phyloP scores from a whole-genome alignment of 345 rosid species.

The Syzygium grande region DNA sequence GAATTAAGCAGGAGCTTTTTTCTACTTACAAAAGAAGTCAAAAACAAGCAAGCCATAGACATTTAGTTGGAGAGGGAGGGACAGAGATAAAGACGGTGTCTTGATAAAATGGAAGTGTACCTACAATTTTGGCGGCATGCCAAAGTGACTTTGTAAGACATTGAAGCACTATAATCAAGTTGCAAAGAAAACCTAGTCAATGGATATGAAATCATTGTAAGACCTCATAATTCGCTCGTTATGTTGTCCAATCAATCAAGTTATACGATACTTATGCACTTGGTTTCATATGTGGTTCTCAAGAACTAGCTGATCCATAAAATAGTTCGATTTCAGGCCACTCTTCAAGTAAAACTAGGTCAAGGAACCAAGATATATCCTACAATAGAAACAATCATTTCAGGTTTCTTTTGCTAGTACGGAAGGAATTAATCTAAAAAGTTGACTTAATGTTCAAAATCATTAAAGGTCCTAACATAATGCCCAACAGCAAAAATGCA shows the following conservation, averaged over 20 bases:
- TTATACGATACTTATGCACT: background rate
- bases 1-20: background rate
- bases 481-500: background rate
- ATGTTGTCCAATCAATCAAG: background rate
- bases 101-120: background rate
- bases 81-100: rapidly evolving
- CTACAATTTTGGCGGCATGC: background rate
- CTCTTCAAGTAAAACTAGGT: rapidly evolving
- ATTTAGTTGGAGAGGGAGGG: background rate
- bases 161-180: background rate
- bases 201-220: background rate
- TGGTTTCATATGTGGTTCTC: background rate
- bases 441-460: background rate
- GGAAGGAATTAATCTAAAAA: background rate
- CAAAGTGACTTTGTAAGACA: background rate
- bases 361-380: background rate
- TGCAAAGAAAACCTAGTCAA: background rate
- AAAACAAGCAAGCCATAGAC: background rate
- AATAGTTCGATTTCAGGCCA: rapidly evolving
- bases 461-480: background rate
- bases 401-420: background rate
- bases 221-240: rapidly evolving
- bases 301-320: background rate
- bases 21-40: background rate
- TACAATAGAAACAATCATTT: background rate